Evolutionary conservation across 2,329 filamentous ascomycete species (phyloP).

Genomic region (Aspergillus sp.): DNA sequence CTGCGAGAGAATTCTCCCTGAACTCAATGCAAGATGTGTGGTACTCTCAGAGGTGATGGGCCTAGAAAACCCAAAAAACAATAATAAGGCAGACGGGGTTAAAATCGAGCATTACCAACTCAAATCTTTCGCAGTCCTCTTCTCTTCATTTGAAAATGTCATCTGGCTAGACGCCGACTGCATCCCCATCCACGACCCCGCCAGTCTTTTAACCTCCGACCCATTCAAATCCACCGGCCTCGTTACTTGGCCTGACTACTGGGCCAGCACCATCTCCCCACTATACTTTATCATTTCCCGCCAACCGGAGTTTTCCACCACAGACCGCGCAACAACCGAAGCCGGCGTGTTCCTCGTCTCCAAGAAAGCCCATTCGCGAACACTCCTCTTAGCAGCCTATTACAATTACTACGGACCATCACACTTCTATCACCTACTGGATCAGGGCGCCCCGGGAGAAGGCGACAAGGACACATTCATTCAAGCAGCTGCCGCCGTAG

Average conservation of each 20-base stretch:
- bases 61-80: conserved; percentile 35
- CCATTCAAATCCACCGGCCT: conserved; percentile 47
- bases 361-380: conserved; percentile 24
- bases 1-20: conserved; percentile 30
- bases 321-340: conserved; percentile 26
- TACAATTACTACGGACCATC: conserved; percentile 27
- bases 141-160: conserved; percentile 51
- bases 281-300: conserved; percentile 36
- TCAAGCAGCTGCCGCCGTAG: conserved; percentile 18
- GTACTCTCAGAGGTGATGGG: conserved; percentile 33
- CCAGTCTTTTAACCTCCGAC: conserved; percentile 39
- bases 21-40: conserved; percentile 30
- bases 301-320: conserved; percentile 23
- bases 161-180: conserved; percentile 52
- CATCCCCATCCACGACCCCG: conserved; percentile 41
- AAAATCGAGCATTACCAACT: conserved; percentile 43
- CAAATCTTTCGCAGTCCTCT: conserved; percentile 50
- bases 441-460: conserved; percentile 22
- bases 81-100: conserved; percentile 5
- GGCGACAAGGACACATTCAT: conserved; percentile 27
- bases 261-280: conserved; percentile 32
- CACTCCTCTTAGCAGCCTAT: conserved; percentile 28
- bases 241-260: conserved; percentile 52
- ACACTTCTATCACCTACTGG: conserved; percentile 22
- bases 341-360: conserved; percentile 28